Conservation (phyloP, 2,329 filamentous ascomycete genomes). For the Botrytis galanthina region DNA sequence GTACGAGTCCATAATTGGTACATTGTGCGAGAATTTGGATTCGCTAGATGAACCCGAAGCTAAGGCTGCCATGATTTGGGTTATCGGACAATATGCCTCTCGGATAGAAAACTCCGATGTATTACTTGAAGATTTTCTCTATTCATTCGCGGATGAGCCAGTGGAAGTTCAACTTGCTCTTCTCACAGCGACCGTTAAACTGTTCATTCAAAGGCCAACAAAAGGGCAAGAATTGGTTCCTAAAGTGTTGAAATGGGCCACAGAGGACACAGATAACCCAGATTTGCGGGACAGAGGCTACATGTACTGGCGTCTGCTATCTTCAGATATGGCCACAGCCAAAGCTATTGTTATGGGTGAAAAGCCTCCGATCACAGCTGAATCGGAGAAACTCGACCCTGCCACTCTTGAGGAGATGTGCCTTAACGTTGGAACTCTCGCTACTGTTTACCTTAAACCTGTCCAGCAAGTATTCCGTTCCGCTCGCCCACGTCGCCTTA, state of each 20-base stretch:
- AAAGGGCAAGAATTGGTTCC: conserved; percentile 92
- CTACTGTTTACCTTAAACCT: conserved; percentile 96
- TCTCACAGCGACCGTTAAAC: conserved; percentile 92
- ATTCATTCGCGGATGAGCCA: conserved; percentile 89
- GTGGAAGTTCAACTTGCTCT: conserved; percentile 94
- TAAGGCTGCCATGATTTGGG: conserved; percentile 98
- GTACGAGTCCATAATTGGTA: conserved; percentile 96
- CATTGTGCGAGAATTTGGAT: conserved; percentile 92
- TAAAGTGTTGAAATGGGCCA: conserved; percentile 96
- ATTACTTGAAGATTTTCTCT: conserved; percentile 90
- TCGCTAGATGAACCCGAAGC: conserved; percentile 96
- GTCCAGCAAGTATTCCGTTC: conserved; percentile 95
- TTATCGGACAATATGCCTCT: conserved; percentile 96
- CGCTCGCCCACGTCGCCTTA: conserved; percentile 74
- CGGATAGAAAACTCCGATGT: conserved; percentile 96
- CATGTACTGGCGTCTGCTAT: conserved; percentile 98
- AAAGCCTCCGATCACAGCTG: conserved; percentile 93
- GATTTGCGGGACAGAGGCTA: conserved; percentile 94
- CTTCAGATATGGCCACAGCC: conserved; percentile 83
- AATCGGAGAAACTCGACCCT: conserved; percentile 90
- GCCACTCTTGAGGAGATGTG: conserved; percentile 95
- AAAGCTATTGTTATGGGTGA: conserved; percentile 94
- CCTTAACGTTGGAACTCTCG: conserved; percentile 90
- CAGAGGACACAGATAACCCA: conserved; percentile 98
- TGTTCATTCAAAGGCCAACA: conserved; percentile 95